A percentile compares a stretch with the other conserved stretches of the same genome.
phyloP scores from a whole-genome alignment of 805 yeast genomes.

The Nematodospora valgi region DNA sequence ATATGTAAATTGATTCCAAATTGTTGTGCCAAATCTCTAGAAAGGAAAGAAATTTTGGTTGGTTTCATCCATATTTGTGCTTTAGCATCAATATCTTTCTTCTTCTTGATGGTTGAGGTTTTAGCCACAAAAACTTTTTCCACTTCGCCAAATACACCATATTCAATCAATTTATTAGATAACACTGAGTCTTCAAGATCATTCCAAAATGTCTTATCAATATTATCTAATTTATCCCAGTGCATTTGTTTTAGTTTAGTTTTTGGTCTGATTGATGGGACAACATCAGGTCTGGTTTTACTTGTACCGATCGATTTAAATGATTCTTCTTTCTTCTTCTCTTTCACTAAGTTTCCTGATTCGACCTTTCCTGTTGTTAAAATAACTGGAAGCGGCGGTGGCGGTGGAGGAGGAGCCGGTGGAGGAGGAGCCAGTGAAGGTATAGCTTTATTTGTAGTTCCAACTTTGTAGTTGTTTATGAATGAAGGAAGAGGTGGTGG shows the following conservation, averaged over 20 bases:
- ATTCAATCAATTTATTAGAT: slow-evolving; percentile 61
- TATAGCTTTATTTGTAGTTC: background rate
- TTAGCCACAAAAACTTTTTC: slow-evolving; percentile 87
- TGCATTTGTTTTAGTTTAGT: slow-evolving; percentile 88
- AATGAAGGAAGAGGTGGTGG: slow-evolving; percentile 12
- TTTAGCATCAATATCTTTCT: slow-evolving; percentile 23
- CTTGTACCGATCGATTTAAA: background rate
- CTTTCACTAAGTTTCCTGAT: background rate
- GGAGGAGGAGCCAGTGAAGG: slow-evolving; percentile 4
- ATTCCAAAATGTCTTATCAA: slow-evolving; percentile 86
- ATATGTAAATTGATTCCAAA: slow-evolving; percentile 90
- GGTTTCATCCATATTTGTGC: slow-evolving; percentile 14
- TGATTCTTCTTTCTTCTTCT: background rate
- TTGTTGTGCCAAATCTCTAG: slow-evolving; percentile 88
- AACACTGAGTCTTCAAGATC: slow-evolving; percentile 55
- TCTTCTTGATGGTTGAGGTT: slow-evolving; percentile 41
- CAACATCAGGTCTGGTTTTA: slow-evolving; percentile 3
- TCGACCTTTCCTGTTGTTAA: background rate
- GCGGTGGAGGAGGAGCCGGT: slow-evolving; percentile 14
- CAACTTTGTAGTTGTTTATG: background rate
- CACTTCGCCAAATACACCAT: slow-evolving; percentile 80
- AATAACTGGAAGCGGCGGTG: slow-evolving; percentile 4
- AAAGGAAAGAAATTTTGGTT: slow-evolving; percentile 54
- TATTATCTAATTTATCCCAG: slow-evolving; percentile 90
- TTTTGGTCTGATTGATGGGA: slow-evolving; percentile 47